Evolutionary conservation across 768 basidiomycete species (phyloP), one percentile per base, ranked within the genome.

Genomic region (Trametes cinnabarina): DNA sequence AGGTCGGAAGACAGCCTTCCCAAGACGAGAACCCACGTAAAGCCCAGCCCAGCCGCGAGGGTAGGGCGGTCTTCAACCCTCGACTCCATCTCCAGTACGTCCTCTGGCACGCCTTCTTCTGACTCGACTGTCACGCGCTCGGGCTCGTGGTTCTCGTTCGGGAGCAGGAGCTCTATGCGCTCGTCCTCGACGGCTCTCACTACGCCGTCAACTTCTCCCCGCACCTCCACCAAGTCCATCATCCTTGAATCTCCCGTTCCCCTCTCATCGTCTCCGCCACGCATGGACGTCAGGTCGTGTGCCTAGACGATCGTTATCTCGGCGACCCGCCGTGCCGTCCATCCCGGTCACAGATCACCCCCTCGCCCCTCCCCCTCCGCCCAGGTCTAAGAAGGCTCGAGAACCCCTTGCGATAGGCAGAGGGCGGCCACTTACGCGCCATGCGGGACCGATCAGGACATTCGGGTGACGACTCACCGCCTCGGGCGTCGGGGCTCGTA

Each of bases 101-200:
- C 72, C 35, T 68, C 66, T 14, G 22, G 64, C 17, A 62, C 70
- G 7, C 52, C 67, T 30, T 70, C 73, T 2, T 71, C 71, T 25
- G 66, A 62, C 14, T 20, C 69, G 7, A 67, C 73, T 4, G 59
- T 71, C 17, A 73, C 76, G 3, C 74, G 73, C 15, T 72, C 77
- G 22, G 69, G 64, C 34, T 77, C 76, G 1, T 78, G 76, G 76
- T 72, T 77, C 42, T 74, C 76, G 19, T 77, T 78, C 48, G 72
- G 74, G 52, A 76, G 74, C 58, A 70, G 76, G 26, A 44, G 60
- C 47, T 77, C 76, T 22, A 6, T 57, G 20, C 66, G 69, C 20
- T 69, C 70, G 57, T 72, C 77, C 40, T 68, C 70, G 60, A 77
- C 76, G 43, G 69, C 74, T 39, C 12, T 73, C 74, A 9, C 76